Evolutionary conservation across 75 land plant genomes (phyloP), one percentile per base, ranked within the genome.

Genomic region (Picea sitchensis): DNA sequence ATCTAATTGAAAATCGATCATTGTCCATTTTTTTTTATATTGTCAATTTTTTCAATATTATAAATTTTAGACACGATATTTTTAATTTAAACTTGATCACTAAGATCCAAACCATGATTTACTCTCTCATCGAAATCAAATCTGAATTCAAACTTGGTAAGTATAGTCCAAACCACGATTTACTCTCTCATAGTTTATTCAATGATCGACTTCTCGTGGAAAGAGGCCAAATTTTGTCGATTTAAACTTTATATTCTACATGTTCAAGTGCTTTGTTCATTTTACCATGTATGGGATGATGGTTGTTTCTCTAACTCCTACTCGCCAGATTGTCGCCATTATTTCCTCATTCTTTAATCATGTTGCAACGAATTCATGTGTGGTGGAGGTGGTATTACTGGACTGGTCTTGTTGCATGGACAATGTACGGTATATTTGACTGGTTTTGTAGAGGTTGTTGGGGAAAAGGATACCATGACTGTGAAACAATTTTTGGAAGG

Each of bases 281-380:
- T 96, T 92, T 93, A 96, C 99, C 44, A 91, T 80, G 83, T 96
- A 91, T 36, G 98, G 98, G n/a, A 96, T 96, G 96, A 92, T 93
- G 98, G 79, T 88, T 12, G 91, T 93, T 59, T 86, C 90, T 3
- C 51, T 94, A 59, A 92, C 96, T 0, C 99, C 99, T 51, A 96
- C 91, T 76, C 84, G 83, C 6, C 81, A 92, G 58, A 81, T 96
- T 57, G 94, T 96, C 9, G 83, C 95, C 62, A 89, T 96, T 12
- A 79, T 91, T 11, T 83, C 96, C 5, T 76, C 90, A 4, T 87
- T 90, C 30, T 92, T 94, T 78, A 2, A 2, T 26, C 26, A 26
- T 26, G 26, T 26, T 26, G 26, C 26, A 26, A 26, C 26, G 67
- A 38, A 90, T 94, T 23, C 96, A 94, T 36, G 83, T 83, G 54